Percentiles rank a stretch among this genome's conserved stretches.
Evolutionary conservation across 768 basidiomycete species (phyloP).

Genomic region (Cytidiella melzeri): DNA sequence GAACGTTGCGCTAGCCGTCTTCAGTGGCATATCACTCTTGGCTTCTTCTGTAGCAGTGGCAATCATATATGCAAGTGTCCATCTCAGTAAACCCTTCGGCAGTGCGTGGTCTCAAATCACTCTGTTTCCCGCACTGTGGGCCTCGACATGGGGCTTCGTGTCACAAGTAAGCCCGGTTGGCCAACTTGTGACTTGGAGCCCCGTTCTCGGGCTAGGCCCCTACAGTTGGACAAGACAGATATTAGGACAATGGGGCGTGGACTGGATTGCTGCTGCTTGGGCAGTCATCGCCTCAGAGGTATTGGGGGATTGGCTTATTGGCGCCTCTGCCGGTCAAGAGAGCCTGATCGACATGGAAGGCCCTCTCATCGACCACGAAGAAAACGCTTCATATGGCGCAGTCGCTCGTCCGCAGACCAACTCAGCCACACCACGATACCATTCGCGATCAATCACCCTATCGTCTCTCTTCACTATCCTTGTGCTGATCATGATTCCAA

Average conservation of each 20-base stretch:
- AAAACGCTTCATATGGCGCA: slow-evolving; percentile 1
- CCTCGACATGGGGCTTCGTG: slow-evolving; percentile 48
- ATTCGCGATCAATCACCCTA: slow-evolving; percentile 11
- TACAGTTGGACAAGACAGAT: slow-evolving; percentile 62
- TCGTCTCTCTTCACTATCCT: slow-evolving; percentile 37
- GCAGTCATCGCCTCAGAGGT: slow-evolving; percentile 56
- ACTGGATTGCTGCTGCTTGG: slow-evolving; percentile 77
- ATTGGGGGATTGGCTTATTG: slow-evolving; percentile 54
- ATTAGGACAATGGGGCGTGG: slow-evolving; percentile 53
- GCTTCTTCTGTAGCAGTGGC: slow-evolving; percentile 31
- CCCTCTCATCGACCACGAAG: slow-evolving; percentile 11
- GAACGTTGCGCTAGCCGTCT: slow-evolving; percentile 39
- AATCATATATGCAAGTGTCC: slow-evolving; percentile 31
- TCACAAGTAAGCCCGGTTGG: slow-evolving; percentile 62
- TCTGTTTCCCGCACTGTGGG: slow-evolving; percentile 68
- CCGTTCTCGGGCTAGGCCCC: slow-evolving; percentile 42
- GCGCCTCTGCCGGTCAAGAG: slow-evolving; percentile 16
- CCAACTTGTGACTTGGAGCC: slow-evolving; percentile 66
- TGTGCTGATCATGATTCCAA: slow-evolving; percentile 47
- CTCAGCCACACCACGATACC: slow-evolving; percentile 4
- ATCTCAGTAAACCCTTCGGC: slow-evolving; percentile 32
- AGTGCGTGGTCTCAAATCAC: slow-evolving; percentile 39
- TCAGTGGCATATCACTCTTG: slow-evolving; percentile 35
- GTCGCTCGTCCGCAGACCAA: slow-evolving; percentile 7
- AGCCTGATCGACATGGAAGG: neutral